Conservation (phyloP, 1,284 basidiomycete species). For the Naganishia sp. region DNA sequence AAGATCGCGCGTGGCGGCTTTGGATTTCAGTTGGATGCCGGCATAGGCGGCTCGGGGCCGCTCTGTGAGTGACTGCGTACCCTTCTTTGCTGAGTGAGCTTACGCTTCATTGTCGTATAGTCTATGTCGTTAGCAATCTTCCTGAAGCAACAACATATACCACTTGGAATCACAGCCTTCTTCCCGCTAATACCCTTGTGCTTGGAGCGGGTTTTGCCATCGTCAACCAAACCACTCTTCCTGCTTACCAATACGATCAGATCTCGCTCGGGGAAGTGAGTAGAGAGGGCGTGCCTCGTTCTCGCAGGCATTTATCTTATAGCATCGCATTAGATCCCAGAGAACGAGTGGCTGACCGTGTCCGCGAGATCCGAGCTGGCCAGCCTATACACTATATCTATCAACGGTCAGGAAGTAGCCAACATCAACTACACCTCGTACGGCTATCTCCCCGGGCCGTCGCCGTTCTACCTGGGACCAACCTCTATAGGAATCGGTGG, state of each 20-base stretch:
- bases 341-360: neutral
- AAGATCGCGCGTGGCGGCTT: constrained; percentile 10
- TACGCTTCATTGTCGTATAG: neutral
- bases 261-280: neutral
- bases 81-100: neutral
- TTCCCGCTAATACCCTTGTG: neutral
- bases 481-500: constrained; percentile 9
- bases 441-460: constrained; percentile 8
- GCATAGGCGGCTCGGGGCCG: constrained; percentile 1
- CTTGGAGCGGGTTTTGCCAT: constrained; percentile 13
- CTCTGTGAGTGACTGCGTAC: neutral
- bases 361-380: constrained; percentile 4
- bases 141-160: constrained; percentile 2
- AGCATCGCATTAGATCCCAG: neutral
- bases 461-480: constrained; percentile 2
- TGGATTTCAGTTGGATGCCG: constrained; percentile 12
- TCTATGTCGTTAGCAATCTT: constrained; percentile 15
- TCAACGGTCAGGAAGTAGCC: constrained; percentile 6
- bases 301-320: neutral
- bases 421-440: constrained; percentile 13
- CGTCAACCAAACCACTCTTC: constrained; percentile 12
- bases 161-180: constrained; percentile 2
- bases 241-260: constrained; percentile 2
- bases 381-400: constrained; percentile 1
- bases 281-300: too few relatives aligned